Evolutionary conservation across 2,329 filamentous ascomycete species (phyloP).

Genomic region (Stemphylium vesicarium): DNA sequence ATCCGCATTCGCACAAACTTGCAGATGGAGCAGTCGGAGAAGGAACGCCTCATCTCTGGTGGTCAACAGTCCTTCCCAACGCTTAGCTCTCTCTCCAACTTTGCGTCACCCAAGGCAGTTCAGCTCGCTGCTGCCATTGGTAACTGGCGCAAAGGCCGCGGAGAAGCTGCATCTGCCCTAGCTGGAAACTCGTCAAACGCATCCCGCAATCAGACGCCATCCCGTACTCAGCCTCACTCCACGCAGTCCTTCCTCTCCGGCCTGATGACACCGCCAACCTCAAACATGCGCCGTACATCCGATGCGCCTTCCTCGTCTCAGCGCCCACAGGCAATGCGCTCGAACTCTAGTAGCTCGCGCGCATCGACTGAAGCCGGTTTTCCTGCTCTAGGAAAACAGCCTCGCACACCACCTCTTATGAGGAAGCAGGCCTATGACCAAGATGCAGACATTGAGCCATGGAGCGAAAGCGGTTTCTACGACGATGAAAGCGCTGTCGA

Average conservation of each 20-base stretch:
- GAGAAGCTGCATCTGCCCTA: constrained; percentile 56
- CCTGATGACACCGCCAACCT: constrained; percentile 87
- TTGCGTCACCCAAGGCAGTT: constrained; percentile 82
- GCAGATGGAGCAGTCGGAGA: constrained; percentile 97
- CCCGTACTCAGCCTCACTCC: constrained; percentile 50
- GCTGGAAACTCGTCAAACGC: constrained; percentile 37
- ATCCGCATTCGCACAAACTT: constrained; percentile 93
- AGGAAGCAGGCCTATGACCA: constrained; percentile 64
- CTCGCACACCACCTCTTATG: constrained; percentile 62
- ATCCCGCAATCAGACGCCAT: constrained; percentile 44
- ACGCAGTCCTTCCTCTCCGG: constrained; percentile 74
- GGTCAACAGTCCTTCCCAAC: constrained; percentile 68
- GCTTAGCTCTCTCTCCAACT: constrained; percentile 76
- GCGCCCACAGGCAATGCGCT: constrained; percentile 34
- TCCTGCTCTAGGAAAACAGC: constrained; percentile 40
- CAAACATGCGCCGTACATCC: constrained; percentile 69
- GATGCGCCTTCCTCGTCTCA: constrained; percentile 47
- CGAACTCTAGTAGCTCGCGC: constrained; percentile 38
- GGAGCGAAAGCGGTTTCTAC: constrained; percentile 55
- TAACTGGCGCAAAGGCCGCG: constrained; percentile 79
- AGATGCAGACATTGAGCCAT: constrained; percentile 61
- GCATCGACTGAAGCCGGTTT: constrained; percentile 40
- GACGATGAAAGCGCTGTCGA: constrained; percentile 57
- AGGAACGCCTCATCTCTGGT: constrained; percentile 80
- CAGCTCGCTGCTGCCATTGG: constrained; percentile 97